Base-by-base conservation (phyloP, 306 rosid species). In the Vigna reflexopilosa region DNA sequence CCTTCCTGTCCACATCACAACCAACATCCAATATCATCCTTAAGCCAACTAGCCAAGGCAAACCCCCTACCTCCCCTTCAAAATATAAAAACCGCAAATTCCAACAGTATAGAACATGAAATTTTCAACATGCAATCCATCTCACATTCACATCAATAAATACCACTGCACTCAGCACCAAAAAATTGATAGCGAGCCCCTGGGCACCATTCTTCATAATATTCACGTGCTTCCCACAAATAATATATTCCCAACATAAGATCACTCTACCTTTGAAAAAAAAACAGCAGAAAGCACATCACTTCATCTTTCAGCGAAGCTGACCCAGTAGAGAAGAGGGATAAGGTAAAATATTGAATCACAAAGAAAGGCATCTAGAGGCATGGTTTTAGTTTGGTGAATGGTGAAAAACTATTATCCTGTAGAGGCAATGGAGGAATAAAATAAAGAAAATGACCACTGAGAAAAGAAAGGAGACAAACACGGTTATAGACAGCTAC, bases 1-100 rank as follows among this genome's bases (percentile, higher is more conserved):
- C 88, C 97, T 87, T 86, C 99, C 99, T 93, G 99, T 91, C 98
- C 99, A 96, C 88, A 96, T 88, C 81, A 92, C 93, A 95, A 90
- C 97, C 94, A 90, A 89, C 78, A 87, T 89, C 98, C 91, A 93
- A 85, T 40, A 85, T 94, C 96, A 86, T 88, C 96, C 93, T 91
- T 80, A 90, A 78, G 75, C 87, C 70, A 65, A 17, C 70, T 38
- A 67, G 54, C 54, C 92, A 87, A 87, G 84, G 87, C 92, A 91
- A 83, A 88, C 84, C 90, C 88, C 90, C 89, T 72, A 84, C 93
- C 87, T 85, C 88, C 91, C 91, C 83, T 89, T 88, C 87, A 90
- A 86, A 84, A 86, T 85, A 81, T 76, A 78, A 88, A 89, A 89
- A 83, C 88, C 85, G 86, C 94, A 77, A 82, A 82, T 81, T 86